phyloP scores from a whole-genome alignment of 2,329 filamentous ascomycete species.

The Claviceps pusilla region DNA sequence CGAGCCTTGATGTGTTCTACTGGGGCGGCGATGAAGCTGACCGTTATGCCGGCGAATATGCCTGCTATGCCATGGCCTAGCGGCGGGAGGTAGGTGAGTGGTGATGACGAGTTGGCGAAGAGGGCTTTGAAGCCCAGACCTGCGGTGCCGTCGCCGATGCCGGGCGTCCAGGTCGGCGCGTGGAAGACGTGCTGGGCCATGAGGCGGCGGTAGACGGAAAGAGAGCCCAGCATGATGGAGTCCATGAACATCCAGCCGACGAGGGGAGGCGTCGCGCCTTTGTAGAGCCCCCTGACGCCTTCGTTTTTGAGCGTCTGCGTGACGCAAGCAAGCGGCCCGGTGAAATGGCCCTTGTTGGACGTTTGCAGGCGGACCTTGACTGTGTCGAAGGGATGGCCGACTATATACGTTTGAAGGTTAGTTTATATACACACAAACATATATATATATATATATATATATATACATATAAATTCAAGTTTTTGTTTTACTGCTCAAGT shows the following conservation, averaged over 20 bases:
- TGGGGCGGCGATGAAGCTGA: conserved; percentile 82
- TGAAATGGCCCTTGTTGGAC: conserved; percentile 60
- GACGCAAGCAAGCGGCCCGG: conserved; percentile 73
- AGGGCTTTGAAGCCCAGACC: conserved; percentile 8
- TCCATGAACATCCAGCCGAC: conserved; percentile 99
- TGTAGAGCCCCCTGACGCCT: conserved; percentile 75
- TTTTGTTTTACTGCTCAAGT: neutral
- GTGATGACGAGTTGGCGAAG: neutral
- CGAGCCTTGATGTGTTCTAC: conserved; percentile 92
- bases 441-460: no score
- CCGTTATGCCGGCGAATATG: conserved; percentile 72
- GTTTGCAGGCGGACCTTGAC: conserved; percentile 94
- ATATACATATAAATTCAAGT: no score
- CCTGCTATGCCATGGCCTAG: conserved; percentile 81
- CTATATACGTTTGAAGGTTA: conserved; percentile 15
- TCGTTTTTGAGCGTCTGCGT: conserved; percentile 74
- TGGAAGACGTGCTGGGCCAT: conserved; percentile 69
- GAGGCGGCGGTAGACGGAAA: conserved; percentile 78
- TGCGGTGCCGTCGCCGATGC: conserved; percentile 9
- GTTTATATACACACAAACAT: neutral
- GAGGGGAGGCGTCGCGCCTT: conserved; percentile 80
- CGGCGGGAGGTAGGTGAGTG: conserved; percentile 42
- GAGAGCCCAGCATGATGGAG: conserved; percentile 71
- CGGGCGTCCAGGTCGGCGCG: conserved; percentile 20
- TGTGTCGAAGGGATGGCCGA: conserved; percentile 76